phyloP scores from a whole-genome alignment of 305 asterid genomes.

The Fraxinus xanthoxyloides region DNA sequence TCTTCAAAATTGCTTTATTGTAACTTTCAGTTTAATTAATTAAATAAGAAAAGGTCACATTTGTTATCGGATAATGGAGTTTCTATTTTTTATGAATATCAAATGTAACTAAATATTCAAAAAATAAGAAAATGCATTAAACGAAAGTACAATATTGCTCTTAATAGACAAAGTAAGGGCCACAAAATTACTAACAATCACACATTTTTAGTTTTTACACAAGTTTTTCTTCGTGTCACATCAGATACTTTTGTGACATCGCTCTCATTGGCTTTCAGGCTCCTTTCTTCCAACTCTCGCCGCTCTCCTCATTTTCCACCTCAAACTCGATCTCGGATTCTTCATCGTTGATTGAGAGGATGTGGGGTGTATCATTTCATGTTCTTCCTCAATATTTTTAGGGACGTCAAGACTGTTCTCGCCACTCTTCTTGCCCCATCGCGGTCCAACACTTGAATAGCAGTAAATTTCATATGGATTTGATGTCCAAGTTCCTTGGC shows the following conservation, averaged over 20 bases:
- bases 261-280: slow-evolving; percentile 64
- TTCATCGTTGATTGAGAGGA: neutral
- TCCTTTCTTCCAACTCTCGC: slow-evolving; percentile 37
- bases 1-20: too few species aligned
- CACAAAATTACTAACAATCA: neutral
- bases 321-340: neutral
- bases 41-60: neutral
- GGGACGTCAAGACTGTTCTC: neutral
- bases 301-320: neutral
- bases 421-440: slow-evolving; percentile 24
- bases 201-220: slow-evolving; percentile 13
- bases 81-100: too few species aligned
- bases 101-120: too few species aligned
- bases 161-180: slow-evolving; percentile 10
- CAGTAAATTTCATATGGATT: slow-evolving; percentile 47
- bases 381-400: neutral
- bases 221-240: slow-evolving; percentile 14
- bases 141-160: slow-evolving; percentile 15
- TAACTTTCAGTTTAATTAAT: too few species aligned
- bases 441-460: slow-evolving; percentile 24
- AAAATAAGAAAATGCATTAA: neutral
- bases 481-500: slow-evolving; percentile 26
- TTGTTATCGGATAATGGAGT: too few species aligned
- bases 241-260: slow-evolving; percentile 56
- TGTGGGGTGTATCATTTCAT: neutral